A percentile compares a stretch with the other conserved stretches of the same genome.
phyloP scores from a whole-genome alignment of 345 rosid genomes.

The Corymbia maculata region DNA sequence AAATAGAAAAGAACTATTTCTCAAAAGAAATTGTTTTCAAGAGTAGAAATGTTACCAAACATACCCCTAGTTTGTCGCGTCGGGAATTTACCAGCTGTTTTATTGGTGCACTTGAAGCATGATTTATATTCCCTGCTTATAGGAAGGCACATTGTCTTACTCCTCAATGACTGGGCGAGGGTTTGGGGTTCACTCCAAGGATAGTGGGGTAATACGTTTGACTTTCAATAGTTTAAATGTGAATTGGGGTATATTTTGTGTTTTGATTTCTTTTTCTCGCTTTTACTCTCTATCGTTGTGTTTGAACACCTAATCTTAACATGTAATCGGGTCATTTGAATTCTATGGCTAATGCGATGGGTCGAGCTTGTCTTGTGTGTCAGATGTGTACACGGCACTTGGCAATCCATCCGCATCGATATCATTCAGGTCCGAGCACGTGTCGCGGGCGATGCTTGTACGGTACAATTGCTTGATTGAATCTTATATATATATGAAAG shows the following conservation, averaged over 20 bases:
- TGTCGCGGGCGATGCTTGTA: not conserved
- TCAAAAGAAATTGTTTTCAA: no score
- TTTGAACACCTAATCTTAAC: not conserved
- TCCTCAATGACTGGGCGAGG: no score
- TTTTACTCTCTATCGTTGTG: no score
- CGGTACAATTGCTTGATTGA: not conserved
- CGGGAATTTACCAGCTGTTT: no score
- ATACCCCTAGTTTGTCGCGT: no score
- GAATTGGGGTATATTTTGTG: not conserved
- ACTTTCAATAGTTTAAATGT: no score
- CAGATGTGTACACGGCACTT: not conserved
- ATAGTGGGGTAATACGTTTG: no score
- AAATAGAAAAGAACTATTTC: no score
- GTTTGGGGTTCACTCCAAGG: no score
- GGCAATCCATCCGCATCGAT: not conserved
- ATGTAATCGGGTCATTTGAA: not conserved
- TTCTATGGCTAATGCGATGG: not conserved
- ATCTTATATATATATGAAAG: not conserved
- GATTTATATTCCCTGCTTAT: rapidly evolving
- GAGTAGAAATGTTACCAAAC: no score
- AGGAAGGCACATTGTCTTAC: rapidly evolving
- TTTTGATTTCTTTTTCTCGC: no score
- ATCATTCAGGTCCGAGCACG: not conserved
- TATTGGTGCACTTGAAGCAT: no score
- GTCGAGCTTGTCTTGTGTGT: not conserved